A percentile compares a stretch with the other conserved stretches of the same genome.
Evolutionary conservation across 2,329 filamentous ascomycete genomes (phyloP).

Genomic region (Aspergillus carbonarius): DNA sequence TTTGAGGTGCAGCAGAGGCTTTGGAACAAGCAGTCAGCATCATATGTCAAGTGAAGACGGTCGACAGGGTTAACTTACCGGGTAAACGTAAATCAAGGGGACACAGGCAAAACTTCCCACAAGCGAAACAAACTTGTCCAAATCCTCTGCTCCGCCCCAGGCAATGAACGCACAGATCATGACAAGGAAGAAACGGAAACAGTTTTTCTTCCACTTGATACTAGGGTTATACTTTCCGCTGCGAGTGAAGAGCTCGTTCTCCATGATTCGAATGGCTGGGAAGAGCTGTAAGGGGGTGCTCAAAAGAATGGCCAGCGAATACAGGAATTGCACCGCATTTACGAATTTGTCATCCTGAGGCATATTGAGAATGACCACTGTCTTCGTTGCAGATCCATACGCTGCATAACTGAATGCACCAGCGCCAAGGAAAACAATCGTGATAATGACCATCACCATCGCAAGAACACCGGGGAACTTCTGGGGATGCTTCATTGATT

Average conservation of each 20-base stretch:
- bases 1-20: neutral
- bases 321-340: conserved; percentile 93
- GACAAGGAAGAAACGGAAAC: conserved; percentile 91
- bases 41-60: neutral
- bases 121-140: conserved; percentile 96
- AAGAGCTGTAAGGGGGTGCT: conserved; percentile 96
- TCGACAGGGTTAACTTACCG: conserved; percentile 61
- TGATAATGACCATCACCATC: conserved; percentile 92
- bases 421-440: conserved; percentile 83
- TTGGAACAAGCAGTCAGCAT: conserved; percentile 4
- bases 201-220: conserved; percentile 99
- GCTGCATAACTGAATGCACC: conserved; percentile 94
- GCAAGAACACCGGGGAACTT: conserved; percentile 89
- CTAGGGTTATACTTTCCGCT: conserved; percentile 97
- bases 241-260: conserved; percentile 88
- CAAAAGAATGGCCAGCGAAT: conserved; percentile 94
- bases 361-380: conserved; percentile 92
- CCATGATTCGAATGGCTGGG: conserved; percentile 93
- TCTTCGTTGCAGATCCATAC: conserved; percentile 92
- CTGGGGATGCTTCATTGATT: conserved; percentile 86
- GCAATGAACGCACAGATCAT: conserved; percentile 81
- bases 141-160: conserved; percentile 86
- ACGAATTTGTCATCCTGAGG: conserved; percentile 94
- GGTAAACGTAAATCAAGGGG: conserved; percentile 95
- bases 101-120: conserved; percentile 98